These are phyloP conservation scores for Lablab purpureus DNA, from an alignment of 306 rosid species.

Conservation along the genomic window DNA sequence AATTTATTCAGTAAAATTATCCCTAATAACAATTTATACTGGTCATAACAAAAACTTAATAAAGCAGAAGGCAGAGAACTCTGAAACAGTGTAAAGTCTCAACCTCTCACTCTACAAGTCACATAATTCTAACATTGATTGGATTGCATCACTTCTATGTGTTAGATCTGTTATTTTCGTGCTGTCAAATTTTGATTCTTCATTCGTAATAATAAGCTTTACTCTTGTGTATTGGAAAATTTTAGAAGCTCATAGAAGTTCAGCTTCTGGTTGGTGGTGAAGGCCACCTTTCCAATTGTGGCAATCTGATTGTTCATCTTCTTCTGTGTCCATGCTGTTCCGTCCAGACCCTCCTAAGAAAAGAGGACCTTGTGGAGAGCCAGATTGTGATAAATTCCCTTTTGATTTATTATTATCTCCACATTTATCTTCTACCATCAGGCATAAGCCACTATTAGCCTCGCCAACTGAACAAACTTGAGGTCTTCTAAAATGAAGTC, in stretches of 20 bases:
- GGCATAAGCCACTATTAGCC: constrained; percentile 43
- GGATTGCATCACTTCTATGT: constrained; percentile 30
- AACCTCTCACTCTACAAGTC: constrained; percentile 35
- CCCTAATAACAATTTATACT: constrained; percentile 21
- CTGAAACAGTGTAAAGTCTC: constrained; percentile 37
- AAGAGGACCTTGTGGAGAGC: constrained; percentile 71
- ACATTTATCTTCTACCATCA: constrained; percentile 51
- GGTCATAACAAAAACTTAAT: constrained; percentile 44
- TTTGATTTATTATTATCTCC: constrained; percentile 54
- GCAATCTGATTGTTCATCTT: constrained; percentile 77
- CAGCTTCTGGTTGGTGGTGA: constrained; percentile 47
- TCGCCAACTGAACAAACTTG: constrained; percentile 47
- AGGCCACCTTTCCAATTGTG: constrained; percentile 61
- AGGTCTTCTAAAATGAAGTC: constrained; percentile 73
- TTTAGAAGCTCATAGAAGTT: constrained; percentile 37
- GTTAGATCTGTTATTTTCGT: constrained; percentile 44
- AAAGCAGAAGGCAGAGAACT: constrained; percentile 35
- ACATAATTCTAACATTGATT: constrained; percentile 29
- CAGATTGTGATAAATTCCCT: constrained; percentile 54
- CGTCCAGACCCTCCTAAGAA: constrained; percentile 56
- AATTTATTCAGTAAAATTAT: constrained; percentile 1
- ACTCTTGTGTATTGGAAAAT: constrained; percentile 40
- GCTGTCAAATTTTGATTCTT: constrained; percentile 44
- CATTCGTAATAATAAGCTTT: constrained; percentile 21
- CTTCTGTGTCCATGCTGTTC: constrained; percentile 58